These are phyloP conservation scores for Colletotrichum tofieldiae DNA, from an alignment of 2,329 filamentous ascomycete species.

Conservation along the genomic window DNA sequence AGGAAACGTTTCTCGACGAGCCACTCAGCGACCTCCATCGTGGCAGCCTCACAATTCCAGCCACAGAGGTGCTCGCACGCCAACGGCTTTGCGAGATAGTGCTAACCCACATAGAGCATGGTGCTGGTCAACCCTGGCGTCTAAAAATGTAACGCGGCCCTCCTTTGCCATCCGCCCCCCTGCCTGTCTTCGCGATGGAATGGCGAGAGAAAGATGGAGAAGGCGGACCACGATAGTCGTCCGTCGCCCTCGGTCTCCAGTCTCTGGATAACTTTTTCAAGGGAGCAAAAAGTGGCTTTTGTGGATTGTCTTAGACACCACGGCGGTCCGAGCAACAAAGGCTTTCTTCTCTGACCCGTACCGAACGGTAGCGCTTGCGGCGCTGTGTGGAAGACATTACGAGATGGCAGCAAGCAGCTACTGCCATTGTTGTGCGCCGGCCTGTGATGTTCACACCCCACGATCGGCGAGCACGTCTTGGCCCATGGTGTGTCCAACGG, in stretches of 20 bases:
- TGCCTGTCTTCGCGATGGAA: constrained; percentile 16
- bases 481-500: constrained; percentile 4
- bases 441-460: constrained; percentile 15
- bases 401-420: background rate
- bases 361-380: constrained; percentile 21
- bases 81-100: constrained; percentile 21
- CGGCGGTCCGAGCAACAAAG: constrained; percentile 22
- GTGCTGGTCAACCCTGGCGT: constrained; percentile 20
- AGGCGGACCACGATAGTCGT: background rate
- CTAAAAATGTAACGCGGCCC: constrained; percentile 29
- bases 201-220: constrained; percentile 24
- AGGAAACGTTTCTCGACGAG: constrained; percentile 23
- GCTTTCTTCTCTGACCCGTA: constrained; percentile 29
- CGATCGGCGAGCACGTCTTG: constrained; percentile 16
- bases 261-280: background rate
- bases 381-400: constrained; percentile 6
- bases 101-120: constrained; percentile 33
- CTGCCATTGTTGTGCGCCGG: background rate
- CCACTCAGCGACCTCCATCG: constrained; percentile 27
- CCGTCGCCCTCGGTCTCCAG: background rate
- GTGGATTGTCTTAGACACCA: constrained; percentile 21
- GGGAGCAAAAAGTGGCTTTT: background rate
- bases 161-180: background rate
- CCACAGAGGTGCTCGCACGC: constrained; percentile 33
- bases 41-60: constrained; percentile 36